phyloP scores from a whole-genome alignment of 2,329 filamentous ascomycete species.

The Xylariomycetidae sp. region DNA sequence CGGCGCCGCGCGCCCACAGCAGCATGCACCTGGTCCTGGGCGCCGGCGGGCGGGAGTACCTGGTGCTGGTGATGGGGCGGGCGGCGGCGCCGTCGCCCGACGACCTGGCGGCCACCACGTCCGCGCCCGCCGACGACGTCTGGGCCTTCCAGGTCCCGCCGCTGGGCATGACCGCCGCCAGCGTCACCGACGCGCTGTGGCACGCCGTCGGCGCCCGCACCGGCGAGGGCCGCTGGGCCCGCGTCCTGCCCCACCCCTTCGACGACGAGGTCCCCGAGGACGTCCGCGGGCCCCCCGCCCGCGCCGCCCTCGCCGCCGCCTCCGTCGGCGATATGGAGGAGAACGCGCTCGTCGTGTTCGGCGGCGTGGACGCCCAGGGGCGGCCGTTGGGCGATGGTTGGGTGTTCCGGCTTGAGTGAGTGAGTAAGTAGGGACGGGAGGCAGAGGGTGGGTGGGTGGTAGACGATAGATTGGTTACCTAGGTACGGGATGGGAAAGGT shows the following conservation, averaged over 20 bases:
- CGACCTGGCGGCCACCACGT: constrained; percentile 42
- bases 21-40: constrained; percentile 49
- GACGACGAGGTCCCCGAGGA: constrained; percentile 40
- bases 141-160: constrained; percentile 60
- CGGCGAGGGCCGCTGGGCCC: constrained; percentile 54
- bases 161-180: constrained; percentile 46
- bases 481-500: no score
- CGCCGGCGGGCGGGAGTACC: constrained; percentile 56
- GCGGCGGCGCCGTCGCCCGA: constrained; percentile 44
- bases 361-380: constrained; percentile 48
- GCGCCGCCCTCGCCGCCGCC: constrained; percentile 54
- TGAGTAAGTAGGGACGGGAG: no score
- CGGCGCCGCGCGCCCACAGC: constrained; percentile 46
- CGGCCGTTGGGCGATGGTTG: constrained; percentile 54
- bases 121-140: constrained; percentile 52
- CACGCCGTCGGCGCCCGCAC: constrained; percentile 46
- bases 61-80: constrained; percentile 57
- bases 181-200: constrained; percentile 49
- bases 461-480: no score
- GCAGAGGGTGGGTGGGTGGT: no score
- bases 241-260: constrained; percentile 39
- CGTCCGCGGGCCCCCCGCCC: constrained; percentile 37
- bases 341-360: constrained; percentile 53
- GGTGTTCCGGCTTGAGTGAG: constrained; percentile 50
- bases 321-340: constrained; percentile 54